Percentiles rank a stretch among this genome's conserved stretches.
phyloP scores from a whole-genome alignment of 441 rosid genomes.

The Brassica balearica region DNA sequence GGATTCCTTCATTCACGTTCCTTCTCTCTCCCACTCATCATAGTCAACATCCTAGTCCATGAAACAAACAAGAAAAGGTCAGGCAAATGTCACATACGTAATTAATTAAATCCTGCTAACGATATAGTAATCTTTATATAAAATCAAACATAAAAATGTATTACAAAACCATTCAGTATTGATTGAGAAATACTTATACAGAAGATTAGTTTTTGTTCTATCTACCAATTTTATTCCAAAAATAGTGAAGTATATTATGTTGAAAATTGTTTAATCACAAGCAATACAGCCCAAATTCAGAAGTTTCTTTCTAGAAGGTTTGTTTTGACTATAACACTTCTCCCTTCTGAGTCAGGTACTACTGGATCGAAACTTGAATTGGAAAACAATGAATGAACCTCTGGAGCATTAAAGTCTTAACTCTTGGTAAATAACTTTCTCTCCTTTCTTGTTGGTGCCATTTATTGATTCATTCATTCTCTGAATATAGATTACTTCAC shows the following conservation, averaged over 20 bases:
- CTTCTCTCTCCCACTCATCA: conserved; percentile 5
- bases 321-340: background rate
- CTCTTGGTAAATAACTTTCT: conserved; percentile 1
- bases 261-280: conserved; percentile 2
- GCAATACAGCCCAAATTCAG: background rate
- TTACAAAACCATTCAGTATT: background rate
- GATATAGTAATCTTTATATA: background rate
- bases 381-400: background rate
- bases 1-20: conserved; percentile 28
- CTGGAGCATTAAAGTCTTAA: background rate
- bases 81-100: background rate
- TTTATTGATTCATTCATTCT: background rate
- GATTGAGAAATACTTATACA: background rate
- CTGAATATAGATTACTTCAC: background rate
- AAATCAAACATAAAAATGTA: background rate
- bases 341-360: background rate
- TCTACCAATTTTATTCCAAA: background rate
- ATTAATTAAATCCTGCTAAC: background rate
- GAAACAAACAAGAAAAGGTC: background rate
- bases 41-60: conserved; percentile 5
- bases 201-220: background rate
- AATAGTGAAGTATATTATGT: background rate
- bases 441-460: background rate
- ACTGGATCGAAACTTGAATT: background rate
- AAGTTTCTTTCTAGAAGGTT: background rate